These are phyloP conservation scores for Amanita molliuscula DNA, from an alignment of 768 basidiomycete species.

Conservation along the genomic window DNA sequence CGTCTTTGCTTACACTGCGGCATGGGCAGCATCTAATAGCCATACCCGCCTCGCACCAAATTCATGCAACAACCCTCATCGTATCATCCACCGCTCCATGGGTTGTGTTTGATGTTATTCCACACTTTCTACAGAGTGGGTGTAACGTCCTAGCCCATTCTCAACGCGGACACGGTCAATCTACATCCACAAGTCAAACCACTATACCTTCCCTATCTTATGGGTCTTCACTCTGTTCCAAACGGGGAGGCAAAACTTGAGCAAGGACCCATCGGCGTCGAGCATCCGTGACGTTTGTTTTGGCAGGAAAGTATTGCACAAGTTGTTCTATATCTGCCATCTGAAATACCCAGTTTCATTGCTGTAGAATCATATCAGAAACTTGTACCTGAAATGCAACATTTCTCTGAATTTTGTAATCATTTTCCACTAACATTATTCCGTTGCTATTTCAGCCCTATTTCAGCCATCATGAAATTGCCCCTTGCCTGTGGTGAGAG, in stretches of 20 bases:
- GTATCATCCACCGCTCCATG: conserved; percentile 32
- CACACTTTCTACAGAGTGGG: conserved; percentile 24
- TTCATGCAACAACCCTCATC: conserved; percentile 33
- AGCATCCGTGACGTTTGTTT: conserved; percentile 3
- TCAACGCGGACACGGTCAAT: conserved; percentile 42
- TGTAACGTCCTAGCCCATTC: conserved; percentile 39
- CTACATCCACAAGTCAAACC: conserved; percentile 19
- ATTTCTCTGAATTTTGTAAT: too few relatives aligned
- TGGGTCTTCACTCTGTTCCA: conserved; percentile 9
- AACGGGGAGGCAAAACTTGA: conserved; percentile 8
- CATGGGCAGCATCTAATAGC: conserved; percentile 26
- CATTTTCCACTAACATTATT: too few relatives aligned
- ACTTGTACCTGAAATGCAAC: too few relatives aligned
- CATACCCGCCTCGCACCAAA: conserved; percentile 20
- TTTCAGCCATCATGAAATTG: too few relatives aligned
- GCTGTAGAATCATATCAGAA: too few relatives aligned
- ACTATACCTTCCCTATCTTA: conserved; percentile 36
- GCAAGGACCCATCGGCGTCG: conserved; percentile 8
- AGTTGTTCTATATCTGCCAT: conserved; percentile 27
- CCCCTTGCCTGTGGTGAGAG: too few relatives aligned
- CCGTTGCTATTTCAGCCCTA: too few relatives aligned
- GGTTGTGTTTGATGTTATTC: conserved; percentile 36
- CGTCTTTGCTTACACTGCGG: background rate
- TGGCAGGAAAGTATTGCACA: conserved; percentile 1
- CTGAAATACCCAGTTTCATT: too few relatives aligned